Evolutionary conservation across 805 yeast species (phyloP).

Genomic region (Schizosaccharomyces pombe): DNA sequence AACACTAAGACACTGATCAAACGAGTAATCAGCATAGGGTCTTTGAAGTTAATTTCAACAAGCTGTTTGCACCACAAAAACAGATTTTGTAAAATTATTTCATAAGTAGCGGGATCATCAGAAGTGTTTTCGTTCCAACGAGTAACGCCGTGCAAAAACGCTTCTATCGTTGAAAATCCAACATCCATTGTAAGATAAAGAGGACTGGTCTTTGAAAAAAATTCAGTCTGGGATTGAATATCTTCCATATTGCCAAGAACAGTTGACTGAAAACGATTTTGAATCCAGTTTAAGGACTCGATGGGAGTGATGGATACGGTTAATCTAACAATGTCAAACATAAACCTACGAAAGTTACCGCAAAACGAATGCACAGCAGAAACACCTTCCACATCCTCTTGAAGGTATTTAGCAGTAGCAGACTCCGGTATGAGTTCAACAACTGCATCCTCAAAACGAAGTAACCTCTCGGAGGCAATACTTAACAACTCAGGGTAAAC

Average conservation of each 20-base stretch:
- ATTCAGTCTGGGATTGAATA: neutral
- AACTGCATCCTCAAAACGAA: constrained; percentile 34
- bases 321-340: constrained; percentile 76
- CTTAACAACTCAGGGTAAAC: constrained; percentile 48
- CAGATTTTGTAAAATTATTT: constrained; percentile 32
- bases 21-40: constrained; percentile 61
- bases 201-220: constrained; percentile 26
- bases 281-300: constrained; percentile 57
- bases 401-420: constrained; percentile 26
- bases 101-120: constrained; percentile 32
- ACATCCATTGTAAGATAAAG: constrained; percentile 46
- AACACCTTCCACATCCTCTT: constrained; percentile 69
- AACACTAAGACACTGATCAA: constrained; percentile 82
- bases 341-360: constrained; percentile 53
- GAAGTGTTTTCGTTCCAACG: constrained; percentile 34
- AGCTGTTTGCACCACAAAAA: constrained; percentile 32
- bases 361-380: constrained; percentile 61
- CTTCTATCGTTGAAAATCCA: constrained; percentile 68
- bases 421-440: neutral
- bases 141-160: constrained; percentile 73
- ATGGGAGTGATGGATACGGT: constrained; percentile 69
- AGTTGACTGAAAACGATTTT: constrained; percentile 47
- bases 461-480: constrained; percentile 50
- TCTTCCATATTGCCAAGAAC: neutral
- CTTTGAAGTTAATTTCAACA: constrained; percentile 48